These are phyloP conservation scores for Ustilago curta DNA, from an alignment of 1,284 basidiomycete genomes.

Conservation along the genomic window DNA sequence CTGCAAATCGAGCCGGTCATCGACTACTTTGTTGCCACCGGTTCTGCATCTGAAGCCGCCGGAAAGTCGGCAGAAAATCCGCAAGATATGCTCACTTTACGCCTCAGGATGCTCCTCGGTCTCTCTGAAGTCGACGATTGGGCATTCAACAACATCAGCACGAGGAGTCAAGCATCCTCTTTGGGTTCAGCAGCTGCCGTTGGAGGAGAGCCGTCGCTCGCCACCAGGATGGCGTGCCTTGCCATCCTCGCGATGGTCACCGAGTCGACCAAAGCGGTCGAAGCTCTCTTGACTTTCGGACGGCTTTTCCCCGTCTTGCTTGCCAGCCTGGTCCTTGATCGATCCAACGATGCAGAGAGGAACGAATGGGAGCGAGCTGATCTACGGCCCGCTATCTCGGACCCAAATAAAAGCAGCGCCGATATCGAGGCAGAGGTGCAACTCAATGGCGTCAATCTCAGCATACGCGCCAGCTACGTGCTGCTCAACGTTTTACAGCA, in stretches of 20 bases:
- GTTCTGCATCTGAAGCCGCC: neutral
- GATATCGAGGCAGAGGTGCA: conserved; percentile 21
- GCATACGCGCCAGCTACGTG: conserved; percentile 37
- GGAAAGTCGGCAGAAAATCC: neutral
- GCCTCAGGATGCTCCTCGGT: conserved; percentile 32
- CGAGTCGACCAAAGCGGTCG: conserved; percentile 11
- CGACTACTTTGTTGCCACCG: conserved; percentile 15
- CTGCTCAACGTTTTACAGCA: conserved; percentile 32
- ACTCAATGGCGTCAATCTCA: conserved; percentile 34
- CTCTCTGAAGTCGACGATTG: conserved; percentile 38
- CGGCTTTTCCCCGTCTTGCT: conserved; percentile 30
- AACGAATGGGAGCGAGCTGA: conserved; percentile 37
- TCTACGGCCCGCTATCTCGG: conserved; percentile 5
- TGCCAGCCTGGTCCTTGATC: conserved; percentile 22
- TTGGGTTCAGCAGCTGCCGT: neutral
- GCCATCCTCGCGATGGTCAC: conserved; percentile 37
- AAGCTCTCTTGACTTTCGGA: conserved; percentile 24
- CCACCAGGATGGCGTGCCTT: conserved; percentile 37
- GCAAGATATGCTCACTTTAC: conserved; percentile 24
- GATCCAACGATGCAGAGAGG: conserved; percentile 22
- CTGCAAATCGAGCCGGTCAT: conserved; percentile 78
- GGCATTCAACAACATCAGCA: conserved; percentile 8
- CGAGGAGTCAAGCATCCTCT: neutral
- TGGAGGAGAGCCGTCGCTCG: conserved; percentile 32
- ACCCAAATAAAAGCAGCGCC: neutral